A percentile compares a stretch with the other conserved stretches of the same genome.
phyloP scores from a whole-genome alignment of 2,329 filamentous ascomycete species.

The Rutstroemia sp. region DNA sequence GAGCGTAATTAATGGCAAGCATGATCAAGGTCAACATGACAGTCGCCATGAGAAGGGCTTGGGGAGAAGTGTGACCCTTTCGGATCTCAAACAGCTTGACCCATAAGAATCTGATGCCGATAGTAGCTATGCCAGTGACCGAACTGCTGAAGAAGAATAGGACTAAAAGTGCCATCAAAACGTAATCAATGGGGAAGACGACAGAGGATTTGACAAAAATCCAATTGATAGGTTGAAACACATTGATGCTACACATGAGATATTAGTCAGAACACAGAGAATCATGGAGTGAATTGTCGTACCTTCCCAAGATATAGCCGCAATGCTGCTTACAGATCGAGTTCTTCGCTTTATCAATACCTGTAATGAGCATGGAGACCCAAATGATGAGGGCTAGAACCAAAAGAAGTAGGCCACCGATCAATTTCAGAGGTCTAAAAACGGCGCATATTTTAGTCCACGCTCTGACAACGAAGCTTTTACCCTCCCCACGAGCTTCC shows the following conservation, averaged over 20 bases:
- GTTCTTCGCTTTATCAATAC: conserved; percentile 93
- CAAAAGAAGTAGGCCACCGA: conserved; percentile 75
- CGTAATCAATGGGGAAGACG: conserved; percentile 86
- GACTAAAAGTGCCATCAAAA: conserved; percentile 77
- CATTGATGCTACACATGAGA: conserved; percentile 54
- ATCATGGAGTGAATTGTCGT: background rate
- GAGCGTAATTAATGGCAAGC: conserved; percentile 84
- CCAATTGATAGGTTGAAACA: conserved; percentile 95
- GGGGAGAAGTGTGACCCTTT: conserved; percentile 80
- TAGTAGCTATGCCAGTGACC: conserved; percentile 74
- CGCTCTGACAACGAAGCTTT: conserved; percentile 60
- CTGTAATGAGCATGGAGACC: conserved; percentile 89
- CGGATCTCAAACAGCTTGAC: conserved; percentile 86
- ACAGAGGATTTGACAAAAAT: conserved; percentile 73
- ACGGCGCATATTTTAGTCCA: conserved; percentile 79
- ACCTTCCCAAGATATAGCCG: conserved; percentile 76
- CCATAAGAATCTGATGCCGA: conserved; percentile 96
- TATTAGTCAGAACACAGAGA: background rate
- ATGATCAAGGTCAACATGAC: conserved; percentile 86
- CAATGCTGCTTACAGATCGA: conserved; percentile 85
- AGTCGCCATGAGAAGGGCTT: conserved; percentile 84
- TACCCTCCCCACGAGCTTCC: conserved; percentile 72
- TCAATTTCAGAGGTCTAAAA: conserved; percentile 80
- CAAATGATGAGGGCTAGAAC: conserved; percentile 69
- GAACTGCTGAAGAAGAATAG: conserved; percentile 85